A percentile compares a stretch with the other conserved stretches of the same genome.
Conservation (phyloP, 2,329 filamentous ascomycete genomes). For the Neopestalotiopsis sp. region DNA sequence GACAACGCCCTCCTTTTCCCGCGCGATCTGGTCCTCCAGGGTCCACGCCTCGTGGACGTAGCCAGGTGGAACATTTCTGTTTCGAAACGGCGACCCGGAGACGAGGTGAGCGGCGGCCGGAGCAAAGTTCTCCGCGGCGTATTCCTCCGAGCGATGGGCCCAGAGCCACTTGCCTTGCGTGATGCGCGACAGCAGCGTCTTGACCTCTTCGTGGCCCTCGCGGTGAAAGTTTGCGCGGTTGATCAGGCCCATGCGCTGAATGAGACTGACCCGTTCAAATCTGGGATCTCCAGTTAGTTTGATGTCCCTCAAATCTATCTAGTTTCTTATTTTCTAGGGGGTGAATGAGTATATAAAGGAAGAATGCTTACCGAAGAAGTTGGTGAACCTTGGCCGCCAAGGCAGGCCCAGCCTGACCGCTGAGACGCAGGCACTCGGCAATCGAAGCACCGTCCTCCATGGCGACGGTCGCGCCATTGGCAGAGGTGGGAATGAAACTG, state of each 20-base stretch:
- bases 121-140: slow-evolving; percentile 12
- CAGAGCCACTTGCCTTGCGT: slow-evolving; percentile 12
- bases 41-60: slow-evolving; percentile 2
- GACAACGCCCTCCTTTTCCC: neutral
- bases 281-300: neutral
- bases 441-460: slow-evolving; percentile 41
- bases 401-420: slow-evolving; percentile 27
- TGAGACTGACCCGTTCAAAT: slow-evolving; percentile 18
- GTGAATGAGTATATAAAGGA: neutral
- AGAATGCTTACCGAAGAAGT: slow-evolving; percentile 4
- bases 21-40: neutral
- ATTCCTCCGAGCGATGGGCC: slow-evolving; percentile 6
- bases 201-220: neutral
- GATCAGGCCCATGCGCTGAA: slow-evolving; percentile 19
- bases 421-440: slow-evolving; percentile 35
- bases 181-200: neutral
- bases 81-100: neutral
- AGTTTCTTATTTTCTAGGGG: too few species aligned
- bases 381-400: slow-evolving; percentile 26
- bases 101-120: neutral
- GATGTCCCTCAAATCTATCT: too few species aligned
- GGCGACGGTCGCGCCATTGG: slow-evolving; percentile 40
- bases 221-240: slow-evolving; percentile 8
- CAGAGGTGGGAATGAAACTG: slow-evolving; percentile 39
- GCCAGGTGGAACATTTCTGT: slow-evolving; percentile 6